These are phyloP conservation scores for Pseudonectria buxi DNA, from an alignment of 2,329 filamentous ascomycete genomes.

Conservation along the genomic window DNA sequence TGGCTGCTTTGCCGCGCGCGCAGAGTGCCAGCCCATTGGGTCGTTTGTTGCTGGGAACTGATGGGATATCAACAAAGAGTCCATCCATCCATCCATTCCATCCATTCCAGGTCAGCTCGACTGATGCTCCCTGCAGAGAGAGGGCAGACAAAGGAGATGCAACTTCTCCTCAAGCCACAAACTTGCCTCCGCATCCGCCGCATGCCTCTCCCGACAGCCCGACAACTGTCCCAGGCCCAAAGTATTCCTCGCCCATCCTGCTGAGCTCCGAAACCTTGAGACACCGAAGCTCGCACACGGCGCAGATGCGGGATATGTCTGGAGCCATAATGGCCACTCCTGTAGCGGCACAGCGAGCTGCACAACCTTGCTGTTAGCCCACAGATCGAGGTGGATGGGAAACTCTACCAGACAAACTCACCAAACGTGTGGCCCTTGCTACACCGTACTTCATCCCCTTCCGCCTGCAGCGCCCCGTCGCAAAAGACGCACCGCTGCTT, in stretches of 20 bases:
- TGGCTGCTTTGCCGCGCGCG: conserved; percentile 7
- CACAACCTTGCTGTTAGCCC: background rate
- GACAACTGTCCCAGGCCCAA: conserved; percentile 22
- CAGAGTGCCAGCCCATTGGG: no score
- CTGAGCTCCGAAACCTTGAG: conserved; percentile 38
- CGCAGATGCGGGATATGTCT: conserved; percentile 46
- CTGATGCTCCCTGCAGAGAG: no score
- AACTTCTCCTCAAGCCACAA: conserved; percentile 32
- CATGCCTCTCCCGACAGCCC: conserved; percentile 30
- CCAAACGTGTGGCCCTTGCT: conserved; percentile 34
- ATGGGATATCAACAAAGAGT: no score
- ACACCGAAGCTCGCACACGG: conserved; percentile 47
- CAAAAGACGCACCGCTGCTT: conserved; percentile 44
- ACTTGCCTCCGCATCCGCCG: conserved; percentile 37
- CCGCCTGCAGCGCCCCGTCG: conserved; percentile 25
- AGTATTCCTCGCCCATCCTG: conserved; percentile 24
- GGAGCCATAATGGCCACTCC: conserved; percentile 49
- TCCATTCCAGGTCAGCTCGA: background rate
- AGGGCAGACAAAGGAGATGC: no score
- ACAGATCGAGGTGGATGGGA: no score
- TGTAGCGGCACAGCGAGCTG: conserved; percentile 47
- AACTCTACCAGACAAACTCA: conserved; percentile 24
- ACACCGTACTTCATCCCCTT: conserved; percentile 32
- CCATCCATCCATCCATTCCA: no score
- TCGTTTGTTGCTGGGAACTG: background rate